Percentiles rank a stretch among this genome's conserved stretches.
phyloP scores from a whole-genome alignment of 768 basidiomycete genomes.

The Leccinum boreale region DNA sequence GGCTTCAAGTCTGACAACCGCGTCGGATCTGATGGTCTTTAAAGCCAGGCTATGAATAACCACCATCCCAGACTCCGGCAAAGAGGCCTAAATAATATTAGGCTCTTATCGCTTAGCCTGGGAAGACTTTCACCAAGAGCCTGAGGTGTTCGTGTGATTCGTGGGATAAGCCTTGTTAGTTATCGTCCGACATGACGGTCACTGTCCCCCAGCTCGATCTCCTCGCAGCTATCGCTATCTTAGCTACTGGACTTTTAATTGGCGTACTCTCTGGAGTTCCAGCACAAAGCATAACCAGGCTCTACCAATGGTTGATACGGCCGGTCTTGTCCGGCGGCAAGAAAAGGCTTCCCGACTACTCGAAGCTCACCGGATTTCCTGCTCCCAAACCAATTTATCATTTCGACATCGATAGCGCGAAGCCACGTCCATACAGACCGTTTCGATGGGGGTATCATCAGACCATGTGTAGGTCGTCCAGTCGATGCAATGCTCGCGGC shows the following conservation, averaged over 20 bases:
- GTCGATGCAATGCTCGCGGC: neutral
- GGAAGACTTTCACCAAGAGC: neutral
- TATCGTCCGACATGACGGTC: constrained; percentile 8
- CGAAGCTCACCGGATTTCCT: constrained; percentile 43
- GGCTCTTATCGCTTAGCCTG: neutral
- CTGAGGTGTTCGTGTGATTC: neutral
- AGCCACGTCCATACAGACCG: constrained; percentile 51
- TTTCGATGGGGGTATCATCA: constrained; percentile 57
- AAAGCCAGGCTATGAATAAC: constrained; percentile 46
- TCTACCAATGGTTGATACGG: constrained; percentile 8
- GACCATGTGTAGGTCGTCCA: constrained; percentile 44
- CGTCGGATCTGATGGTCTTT: constrained; percentile 38
- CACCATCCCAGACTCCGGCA: neutral
- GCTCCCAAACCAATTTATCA: constrained; percentile 38
- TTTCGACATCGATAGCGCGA: constrained; percentile 43
- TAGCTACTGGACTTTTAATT: constrained; percentile 1
- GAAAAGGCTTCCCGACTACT: constrained; percentile 35
- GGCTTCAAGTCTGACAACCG: constrained; percentile 49
- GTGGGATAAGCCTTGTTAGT: neutral
- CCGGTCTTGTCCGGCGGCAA: constrained; percentile 3
- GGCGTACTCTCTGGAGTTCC: neutral
- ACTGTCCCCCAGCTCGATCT: neutral
- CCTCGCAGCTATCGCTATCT: neutral
- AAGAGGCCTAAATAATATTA: neutral
- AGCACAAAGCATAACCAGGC: neutral